phyloP scores from a whole-genome alignment of 495 filamentous ascomycete genomes.

The Friedmanniomyces simplex region DNA sequence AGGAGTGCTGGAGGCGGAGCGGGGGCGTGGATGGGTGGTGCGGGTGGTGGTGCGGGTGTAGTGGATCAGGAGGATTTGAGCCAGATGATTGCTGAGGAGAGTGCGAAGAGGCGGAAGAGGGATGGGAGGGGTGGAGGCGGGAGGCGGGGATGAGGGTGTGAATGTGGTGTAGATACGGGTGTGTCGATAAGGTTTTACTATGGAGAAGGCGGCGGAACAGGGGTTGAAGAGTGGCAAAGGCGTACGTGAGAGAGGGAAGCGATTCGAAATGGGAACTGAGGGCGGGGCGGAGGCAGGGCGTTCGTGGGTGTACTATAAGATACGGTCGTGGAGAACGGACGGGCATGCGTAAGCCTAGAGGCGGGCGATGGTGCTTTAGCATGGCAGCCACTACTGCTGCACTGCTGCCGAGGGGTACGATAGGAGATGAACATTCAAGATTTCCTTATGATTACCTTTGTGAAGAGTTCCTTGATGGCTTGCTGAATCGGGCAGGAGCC shows the following conservation, averaged over 20 bases:
- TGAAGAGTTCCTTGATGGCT: background rate
- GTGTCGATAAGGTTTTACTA: no score
- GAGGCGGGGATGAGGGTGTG: background rate
- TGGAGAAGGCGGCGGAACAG: no score
- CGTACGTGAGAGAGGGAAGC: no score
- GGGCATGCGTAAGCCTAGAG: background rate
- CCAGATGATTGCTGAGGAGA: slow-evolving; percentile 94
- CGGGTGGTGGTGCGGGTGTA: slow-evolving; percentile 35
- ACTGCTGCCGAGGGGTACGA: background rate
- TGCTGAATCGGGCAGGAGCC: no score
- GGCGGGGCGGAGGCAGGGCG: no score
- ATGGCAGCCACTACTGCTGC: background rate
- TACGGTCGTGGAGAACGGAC: no score
- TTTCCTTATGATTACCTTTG: background rate
- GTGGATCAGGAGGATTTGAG: slow-evolving; percentile 79
- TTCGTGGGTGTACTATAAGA: background rate
- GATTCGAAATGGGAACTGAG: no score
- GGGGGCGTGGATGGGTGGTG: slow-evolving; percentile 51
- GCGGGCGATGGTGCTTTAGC: background rate
- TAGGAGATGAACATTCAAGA: background rate
- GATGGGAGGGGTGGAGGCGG: slow-evolving; percentile 41
- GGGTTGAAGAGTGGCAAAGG: no score
- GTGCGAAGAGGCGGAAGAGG: slow-evolving; percentile 72
- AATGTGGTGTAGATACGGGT: background rate
- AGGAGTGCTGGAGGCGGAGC: slow-evolving; percentile 70